Conservation (phyloP, 305 asterid species). For the Fraxinus velutina region DNA sequence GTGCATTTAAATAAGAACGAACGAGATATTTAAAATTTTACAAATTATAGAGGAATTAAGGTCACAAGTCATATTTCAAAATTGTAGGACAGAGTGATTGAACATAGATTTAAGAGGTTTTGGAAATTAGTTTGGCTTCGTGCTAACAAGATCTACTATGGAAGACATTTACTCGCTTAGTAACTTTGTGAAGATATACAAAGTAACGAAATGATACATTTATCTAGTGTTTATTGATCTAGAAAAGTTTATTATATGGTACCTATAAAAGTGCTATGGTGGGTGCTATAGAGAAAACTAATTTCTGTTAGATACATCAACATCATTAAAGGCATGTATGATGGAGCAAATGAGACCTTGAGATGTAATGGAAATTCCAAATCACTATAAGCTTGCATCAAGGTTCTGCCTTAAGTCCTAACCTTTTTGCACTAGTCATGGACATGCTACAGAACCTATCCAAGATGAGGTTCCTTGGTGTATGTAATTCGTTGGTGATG, state of each 20-base stretch:
- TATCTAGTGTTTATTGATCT: background rate
- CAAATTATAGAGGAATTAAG: background rate
- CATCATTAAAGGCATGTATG: background rate
- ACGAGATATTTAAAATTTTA: background rate
- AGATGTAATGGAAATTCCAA: background rate
- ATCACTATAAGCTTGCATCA: background rate
- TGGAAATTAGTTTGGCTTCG: background rate
- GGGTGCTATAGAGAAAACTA: background rate
- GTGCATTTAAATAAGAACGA: background rate
- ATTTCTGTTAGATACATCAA: background rate
- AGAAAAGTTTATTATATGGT: background rate
- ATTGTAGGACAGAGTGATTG: background rate
- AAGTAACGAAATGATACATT: background rate
- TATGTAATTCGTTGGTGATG: background rate
- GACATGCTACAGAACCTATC: background rate
- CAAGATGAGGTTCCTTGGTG: background rate
- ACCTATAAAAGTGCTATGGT: background rate
- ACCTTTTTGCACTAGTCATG: background rate
- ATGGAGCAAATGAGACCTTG: background rate
- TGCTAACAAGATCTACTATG: background rate
- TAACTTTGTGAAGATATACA: background rate
- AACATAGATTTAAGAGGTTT: background rate
- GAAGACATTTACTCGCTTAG: background rate
- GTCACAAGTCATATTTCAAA: background rate
- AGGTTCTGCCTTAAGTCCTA: background rate